These are phyloP conservation scores for Fusarium nanum DNA, from an alignment of 2,329 filamentous ascomycete genomes.

Conservation along the genomic window DNA sequence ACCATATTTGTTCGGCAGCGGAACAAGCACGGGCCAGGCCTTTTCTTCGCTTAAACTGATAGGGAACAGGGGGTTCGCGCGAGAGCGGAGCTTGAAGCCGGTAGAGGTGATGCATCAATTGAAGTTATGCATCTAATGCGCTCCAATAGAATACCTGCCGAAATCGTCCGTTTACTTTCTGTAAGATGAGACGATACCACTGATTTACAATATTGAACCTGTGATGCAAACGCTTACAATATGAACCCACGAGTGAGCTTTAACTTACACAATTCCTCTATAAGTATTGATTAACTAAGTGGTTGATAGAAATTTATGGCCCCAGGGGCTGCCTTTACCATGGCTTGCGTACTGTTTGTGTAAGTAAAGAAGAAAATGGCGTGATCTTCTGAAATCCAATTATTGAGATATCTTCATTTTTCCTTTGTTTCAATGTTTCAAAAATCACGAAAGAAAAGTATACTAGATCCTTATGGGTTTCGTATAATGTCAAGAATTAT, in stretches of 20 bases:
- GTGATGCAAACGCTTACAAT: neutral
- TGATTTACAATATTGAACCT: neutral
- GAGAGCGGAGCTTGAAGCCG: constrained; percentile 15
- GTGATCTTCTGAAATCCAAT: constrained; percentile 19
- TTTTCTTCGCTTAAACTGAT: constrained; percentile 30
- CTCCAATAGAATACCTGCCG: constrained; percentile 3
- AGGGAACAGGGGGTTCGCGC: constrained; percentile 17
- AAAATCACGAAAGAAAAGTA: neutral
- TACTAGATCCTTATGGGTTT: neutral
- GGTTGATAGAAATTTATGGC: constrained; percentile 57
- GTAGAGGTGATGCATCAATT: constrained; percentile 45
- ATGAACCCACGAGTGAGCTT: constrained; percentile 49
- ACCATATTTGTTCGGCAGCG: constrained; percentile 42
- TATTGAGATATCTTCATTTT: neutral
- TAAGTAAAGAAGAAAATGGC: constrained; percentile 47
- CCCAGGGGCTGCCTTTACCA: constrained; percentile 64
- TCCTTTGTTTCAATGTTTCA: neutral
- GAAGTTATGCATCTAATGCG: constrained; percentile 42
- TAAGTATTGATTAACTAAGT: constrained; percentile 5
- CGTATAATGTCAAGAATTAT: too few species aligned
- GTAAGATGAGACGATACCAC: constrained; percentile 11
- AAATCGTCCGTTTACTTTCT: constrained; percentile 16
- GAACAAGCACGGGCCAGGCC: constrained; percentile 35
- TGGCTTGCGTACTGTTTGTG: constrained; percentile 64
- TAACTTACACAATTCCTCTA: rapidly evolving